Base-by-base conservation (phyloP, 345 rosid genomes). In the Populus ilicifolia region DNA sequence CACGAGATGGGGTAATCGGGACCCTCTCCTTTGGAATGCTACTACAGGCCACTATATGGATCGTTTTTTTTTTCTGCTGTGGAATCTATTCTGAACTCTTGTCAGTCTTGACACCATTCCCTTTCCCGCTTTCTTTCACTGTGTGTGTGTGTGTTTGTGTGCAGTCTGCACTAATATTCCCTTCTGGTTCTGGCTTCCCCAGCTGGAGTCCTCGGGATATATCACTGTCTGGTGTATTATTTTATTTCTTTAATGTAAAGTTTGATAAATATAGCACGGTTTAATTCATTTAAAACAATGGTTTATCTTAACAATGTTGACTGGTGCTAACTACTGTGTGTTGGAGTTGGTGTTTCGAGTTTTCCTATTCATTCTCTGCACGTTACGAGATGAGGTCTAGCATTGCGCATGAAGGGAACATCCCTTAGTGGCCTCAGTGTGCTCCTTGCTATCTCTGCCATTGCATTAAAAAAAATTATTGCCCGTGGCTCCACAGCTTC, bases 51-150 rank as follows among this genome's bases (percentile, higher is more conserved):
- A 25, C 64, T 54, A 74, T 46, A 63, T 54, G 17, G 10, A 69
- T n/a, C 25, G 73, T 2, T 2, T 43, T 62, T 20, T 82, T 77
- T 85, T 56, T 75, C 78, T 43, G 76, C 20, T 43, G 77, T 38
- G 89, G 89, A 87, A 87, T 87, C 89, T 81, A 67, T 80, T 83
- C 84, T 74, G 83, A 80, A 68, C 59, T 72, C 20, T 69, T 56
- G 75, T 78, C 87, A 74, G 83, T 56, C n/a, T 84, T 72, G 81
- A 78, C 85, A 77, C 74, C 56, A 27, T 13, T 21, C 75, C 76
- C 39, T 5, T 20, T 66, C 46, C 44, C 66, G 64, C 64, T 43
- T 70, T 54, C 36, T 70, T 61, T 52, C 64, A 71, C 46, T 56
- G 27, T 77, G 41, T 48, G 75, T 63, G 18, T 25, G 65, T 62